Evolutionary conservation across 768 basidiomycete species (phyloP).

Genomic region (Cubamyces lactineus): DNA sequence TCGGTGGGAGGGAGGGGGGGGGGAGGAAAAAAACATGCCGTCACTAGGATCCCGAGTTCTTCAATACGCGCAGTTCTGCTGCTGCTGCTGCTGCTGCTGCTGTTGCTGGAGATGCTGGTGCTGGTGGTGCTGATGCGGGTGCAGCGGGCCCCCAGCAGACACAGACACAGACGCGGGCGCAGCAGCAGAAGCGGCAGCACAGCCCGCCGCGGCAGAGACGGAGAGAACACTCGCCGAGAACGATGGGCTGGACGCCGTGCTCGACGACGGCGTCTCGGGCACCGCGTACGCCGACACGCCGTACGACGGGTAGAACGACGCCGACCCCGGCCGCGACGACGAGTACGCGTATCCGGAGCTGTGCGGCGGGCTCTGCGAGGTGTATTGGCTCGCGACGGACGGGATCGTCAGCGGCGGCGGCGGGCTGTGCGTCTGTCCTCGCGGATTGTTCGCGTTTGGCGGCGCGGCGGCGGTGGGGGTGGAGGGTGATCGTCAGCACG

Average conservation of each 20-base stretch:
- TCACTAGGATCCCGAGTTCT: slow-evolving; percentile 61
- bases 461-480: too few species aligned
- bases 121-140: too few species aligned
- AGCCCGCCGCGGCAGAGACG: slow-evolving; percentile 33
- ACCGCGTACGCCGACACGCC: slow-evolving; percentile 59
- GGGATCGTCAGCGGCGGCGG: slow-evolving; percentile 32
- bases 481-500: too few species aligned
- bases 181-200: slow-evolving; percentile 12
- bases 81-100: slow-evolving; percentile 9
- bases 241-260: slow-evolving; percentile 75
- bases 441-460: too few species aligned
- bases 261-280: slow-evolving; percentile 73
- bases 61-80: slow-evolving; percentile 38
- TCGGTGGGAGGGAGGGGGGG: background rate
- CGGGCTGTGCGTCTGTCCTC: slow-evolving; percentile 32
- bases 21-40: slow-evolving; percentile 36
- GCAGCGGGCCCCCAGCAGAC: too few species aligned
- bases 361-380: slow-evolving; percentile 20
- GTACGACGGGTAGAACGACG: slow-evolving; percentile 56
- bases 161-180: too few species aligned
- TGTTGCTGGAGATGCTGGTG: too few species aligned
- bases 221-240: slow-evolving; percentile 82
- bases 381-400: slow-evolving; percentile 27
- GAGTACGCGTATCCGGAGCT: slow-evolving; percentile 11
- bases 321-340: slow-evolving; percentile 30